Conservation (phyloP, 345 rosid genomes). For the Eucalyptus brandiana region DNA sequence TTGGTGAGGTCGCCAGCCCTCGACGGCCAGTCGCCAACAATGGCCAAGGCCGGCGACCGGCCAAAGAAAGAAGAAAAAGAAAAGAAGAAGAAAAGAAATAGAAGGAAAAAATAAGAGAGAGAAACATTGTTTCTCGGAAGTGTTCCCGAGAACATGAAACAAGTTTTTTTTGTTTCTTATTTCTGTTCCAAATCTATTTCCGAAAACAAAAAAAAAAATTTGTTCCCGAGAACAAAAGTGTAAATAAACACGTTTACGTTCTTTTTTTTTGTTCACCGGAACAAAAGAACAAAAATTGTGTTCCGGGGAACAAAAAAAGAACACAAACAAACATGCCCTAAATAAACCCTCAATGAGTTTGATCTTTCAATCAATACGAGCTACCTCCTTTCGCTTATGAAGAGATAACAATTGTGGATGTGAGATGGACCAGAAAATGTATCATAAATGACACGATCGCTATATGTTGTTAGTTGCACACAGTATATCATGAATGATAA, state of each 20-base stretch:
- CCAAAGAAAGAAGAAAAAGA: no score
- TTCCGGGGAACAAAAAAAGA: accelerated
- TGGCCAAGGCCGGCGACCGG: accelerated
- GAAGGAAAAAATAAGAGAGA: no score
- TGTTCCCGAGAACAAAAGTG: no score
- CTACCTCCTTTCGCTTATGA: neutral
- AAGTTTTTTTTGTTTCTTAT: no score
- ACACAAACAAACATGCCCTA: no score
- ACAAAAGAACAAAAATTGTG: no score
- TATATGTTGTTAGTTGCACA: neutral
- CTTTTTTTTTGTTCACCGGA: accelerated
- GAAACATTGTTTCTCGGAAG: no score
- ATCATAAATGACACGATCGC: accelerated
- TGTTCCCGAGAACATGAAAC: no score
- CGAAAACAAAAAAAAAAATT: no score
- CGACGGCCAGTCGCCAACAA: accelerated
- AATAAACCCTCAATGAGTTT: neutral
- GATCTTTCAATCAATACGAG: neutral
- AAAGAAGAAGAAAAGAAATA: no score
- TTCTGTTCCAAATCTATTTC: no score
- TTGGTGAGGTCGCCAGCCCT: accelerated
- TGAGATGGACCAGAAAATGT: neutral
- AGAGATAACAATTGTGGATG: neutral
- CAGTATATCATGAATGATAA: neutral
- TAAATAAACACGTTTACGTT: accelerated